Percentiles rank a stretch among this genome's conserved stretches.
Evolutionary conservation across 768 basidiomycete species (phyloP).

Genomic region (Royoungia palumana): DNA sequence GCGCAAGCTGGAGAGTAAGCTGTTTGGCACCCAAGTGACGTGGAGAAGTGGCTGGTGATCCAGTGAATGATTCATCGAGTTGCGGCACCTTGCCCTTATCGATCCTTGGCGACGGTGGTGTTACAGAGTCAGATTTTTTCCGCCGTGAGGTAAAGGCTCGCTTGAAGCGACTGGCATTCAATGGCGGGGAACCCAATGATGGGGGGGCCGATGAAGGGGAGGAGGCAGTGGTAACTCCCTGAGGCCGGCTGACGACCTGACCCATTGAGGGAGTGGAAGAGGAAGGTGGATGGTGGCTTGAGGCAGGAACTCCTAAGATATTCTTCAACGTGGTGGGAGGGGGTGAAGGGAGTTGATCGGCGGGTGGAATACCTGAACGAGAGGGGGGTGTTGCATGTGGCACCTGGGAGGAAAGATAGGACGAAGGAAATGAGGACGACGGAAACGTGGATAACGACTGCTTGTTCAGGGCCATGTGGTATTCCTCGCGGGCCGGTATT

Average conservation of each 20-base stretch:
- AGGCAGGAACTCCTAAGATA: constrained; percentile 27
- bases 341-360: constrained; percentile 41
- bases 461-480: constrained; percentile 34
- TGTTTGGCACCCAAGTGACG: constrained; percentile 32
- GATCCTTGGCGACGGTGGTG: constrained; percentile 20
- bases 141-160: constrained; percentile 33
- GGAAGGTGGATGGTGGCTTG: constrained; percentile 24
- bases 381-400: constrained; percentile 35
- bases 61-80: constrained; percentile 16
- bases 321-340: constrained; percentile 35
- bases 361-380: constrained; percentile 39
- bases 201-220: constrained; percentile 30
- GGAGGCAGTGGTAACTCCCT: constrained; percentile 14
- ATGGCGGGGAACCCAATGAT: constrained; percentile 17
- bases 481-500: constrained; percentile 19
- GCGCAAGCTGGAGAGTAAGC: constrained; percentile 42
- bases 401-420: constrained; percentile 40
- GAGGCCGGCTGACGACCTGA: constrained; percentile 34
- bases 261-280: constrained; percentile 31
- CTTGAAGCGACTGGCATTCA: constrained; percentile 25
- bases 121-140: constrained; percentile 29
- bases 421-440: constrained; percentile 45
- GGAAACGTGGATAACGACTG: constrained; percentile 39
- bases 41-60: constrained; percentile 6
- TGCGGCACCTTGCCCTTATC: constrained; percentile 21